Evolutionary conservation across 768 basidiomycete genomes (phyloP).

Genomic region (Mycena amicta): DNA sequence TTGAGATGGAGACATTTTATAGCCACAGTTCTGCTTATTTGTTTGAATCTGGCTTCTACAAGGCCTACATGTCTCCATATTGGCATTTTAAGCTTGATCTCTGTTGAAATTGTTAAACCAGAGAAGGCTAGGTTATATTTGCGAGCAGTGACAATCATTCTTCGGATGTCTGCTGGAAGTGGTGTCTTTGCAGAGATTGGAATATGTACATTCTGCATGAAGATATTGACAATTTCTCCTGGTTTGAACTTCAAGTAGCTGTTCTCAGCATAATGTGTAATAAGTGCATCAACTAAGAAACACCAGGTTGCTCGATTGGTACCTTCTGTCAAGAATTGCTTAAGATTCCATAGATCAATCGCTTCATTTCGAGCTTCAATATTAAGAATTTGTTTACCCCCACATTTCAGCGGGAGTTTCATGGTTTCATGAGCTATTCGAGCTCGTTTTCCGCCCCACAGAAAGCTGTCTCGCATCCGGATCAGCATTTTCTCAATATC

Average conservation of each 20-base stretch:
- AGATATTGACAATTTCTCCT: not conserved
- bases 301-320: not conserved
- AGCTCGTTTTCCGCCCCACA: constrained; percentile 11
- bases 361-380: not conserved
- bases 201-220: not conserved
- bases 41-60: not conserved
- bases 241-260: not conserved
- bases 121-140: not conserved
- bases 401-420: not conserved
- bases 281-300: not conserved
- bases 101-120: not conserved
- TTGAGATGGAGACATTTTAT: not conserved
- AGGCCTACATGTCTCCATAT: constrained; percentile 1
- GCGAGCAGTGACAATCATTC: not conserved
- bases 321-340: not conserved
- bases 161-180: not conserved
- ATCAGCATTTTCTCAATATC: constrained; percentile 1
- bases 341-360: not conserved
- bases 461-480: not conserved
- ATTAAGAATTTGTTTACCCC: constrained; percentile 1
- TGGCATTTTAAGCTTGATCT: constrained; percentile 1
- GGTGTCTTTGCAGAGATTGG: not conserved
- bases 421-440: constrained; percentile 8
- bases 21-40: not conserved
- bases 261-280: not conserved